phyloP scores from a whole-genome alignment of 192 early-diverging fungal species.

The Entomortierella lignicola region DNA sequence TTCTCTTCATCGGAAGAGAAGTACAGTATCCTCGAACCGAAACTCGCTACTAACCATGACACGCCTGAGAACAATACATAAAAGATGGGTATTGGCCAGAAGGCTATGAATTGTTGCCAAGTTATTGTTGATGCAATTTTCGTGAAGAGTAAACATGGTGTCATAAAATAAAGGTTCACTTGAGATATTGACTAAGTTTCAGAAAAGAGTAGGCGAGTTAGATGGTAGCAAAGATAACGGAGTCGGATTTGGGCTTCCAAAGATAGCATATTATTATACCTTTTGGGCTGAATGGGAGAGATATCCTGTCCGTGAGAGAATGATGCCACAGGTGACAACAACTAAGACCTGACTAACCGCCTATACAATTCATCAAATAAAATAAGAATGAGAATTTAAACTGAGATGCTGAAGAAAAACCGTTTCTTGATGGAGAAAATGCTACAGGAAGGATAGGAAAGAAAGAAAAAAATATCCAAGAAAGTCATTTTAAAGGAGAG shows the following conservation, averaged over 20 bases:
- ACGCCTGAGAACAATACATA: conserved; percentile 50
- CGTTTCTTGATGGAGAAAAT: no score
- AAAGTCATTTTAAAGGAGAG: no score
- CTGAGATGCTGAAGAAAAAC: neutral
- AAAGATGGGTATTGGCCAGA: conserved; percentile 78
- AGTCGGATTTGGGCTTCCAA: neutral
- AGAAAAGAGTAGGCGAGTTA: neutral
- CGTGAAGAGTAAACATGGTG: conserved; percentile 79
- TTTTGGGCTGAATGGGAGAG: conserved; percentile 46
- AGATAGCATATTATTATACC: neutral
- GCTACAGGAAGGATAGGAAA: no score
- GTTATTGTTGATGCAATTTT: conserved; percentile 78
- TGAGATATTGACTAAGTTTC: conserved; percentile 59
- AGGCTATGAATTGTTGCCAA: conserved; percentile 69
- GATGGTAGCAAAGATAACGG: neutral
- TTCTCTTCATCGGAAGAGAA: conserved; percentile 65
- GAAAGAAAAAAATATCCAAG: no score
- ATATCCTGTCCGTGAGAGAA: conserved; percentile 44
- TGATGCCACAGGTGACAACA: conserved; percentile 29
- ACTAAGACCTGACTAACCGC: conserved; percentile 45
- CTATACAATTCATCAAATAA: conserved; percentile 2
- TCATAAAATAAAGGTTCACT: conserved; percentile 77
- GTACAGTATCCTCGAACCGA: conserved; percentile 45
- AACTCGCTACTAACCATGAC: conserved; percentile 38
- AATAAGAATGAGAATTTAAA: neutral